Percentiles rank a stretch among this genome's conserved stretches.
Evolutionary conservation across 306 rosid genomes (phyloP).

Genomic region (Psophocarpus tetragonolobus): DNA sequence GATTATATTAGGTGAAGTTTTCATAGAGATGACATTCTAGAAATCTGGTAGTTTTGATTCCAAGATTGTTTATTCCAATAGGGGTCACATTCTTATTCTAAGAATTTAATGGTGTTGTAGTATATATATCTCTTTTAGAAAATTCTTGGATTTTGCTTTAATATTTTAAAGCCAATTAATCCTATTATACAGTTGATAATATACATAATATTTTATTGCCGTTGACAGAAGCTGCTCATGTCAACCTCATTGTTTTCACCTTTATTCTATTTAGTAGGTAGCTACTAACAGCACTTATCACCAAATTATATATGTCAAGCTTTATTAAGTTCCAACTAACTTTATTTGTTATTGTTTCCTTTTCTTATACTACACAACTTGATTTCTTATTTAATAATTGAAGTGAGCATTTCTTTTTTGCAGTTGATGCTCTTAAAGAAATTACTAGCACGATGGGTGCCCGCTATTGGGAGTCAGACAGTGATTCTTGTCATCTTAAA

Average conservation of each 20-base stretch:
- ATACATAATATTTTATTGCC: not conserved
- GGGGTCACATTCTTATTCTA: not conserved
- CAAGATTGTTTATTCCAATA: not conserved
- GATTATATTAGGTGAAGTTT: not conserved
- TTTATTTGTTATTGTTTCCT: not conserved
- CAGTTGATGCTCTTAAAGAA: constrained; percentile 76
- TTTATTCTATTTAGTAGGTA: not conserved
- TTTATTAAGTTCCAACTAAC: not conserved
- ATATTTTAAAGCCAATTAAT: not conserved
- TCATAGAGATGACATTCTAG: not conserved
- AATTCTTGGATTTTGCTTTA: not conserved
- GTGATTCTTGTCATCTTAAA: constrained; percentile 54
- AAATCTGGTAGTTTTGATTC: not conserved
- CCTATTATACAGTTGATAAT: not conserved
- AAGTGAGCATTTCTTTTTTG: not conserved
- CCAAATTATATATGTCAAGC: not conserved
- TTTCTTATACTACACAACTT: not conserved
- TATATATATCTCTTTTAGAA: not conserved
- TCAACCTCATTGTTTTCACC: not conserved
- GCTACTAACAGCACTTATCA: not conserved
- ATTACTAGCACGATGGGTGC: constrained; percentile 70
- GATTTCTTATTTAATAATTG: constrained; percentile 20
- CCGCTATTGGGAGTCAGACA: constrained; percentile 69
- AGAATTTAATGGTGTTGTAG: too few species aligned
- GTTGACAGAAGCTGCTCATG: not conserved